These are phyloP conservation scores for Spergularia bocconei DNA, from an alignment of 148 eudicot species.

Conservation along the genomic window DNA sequence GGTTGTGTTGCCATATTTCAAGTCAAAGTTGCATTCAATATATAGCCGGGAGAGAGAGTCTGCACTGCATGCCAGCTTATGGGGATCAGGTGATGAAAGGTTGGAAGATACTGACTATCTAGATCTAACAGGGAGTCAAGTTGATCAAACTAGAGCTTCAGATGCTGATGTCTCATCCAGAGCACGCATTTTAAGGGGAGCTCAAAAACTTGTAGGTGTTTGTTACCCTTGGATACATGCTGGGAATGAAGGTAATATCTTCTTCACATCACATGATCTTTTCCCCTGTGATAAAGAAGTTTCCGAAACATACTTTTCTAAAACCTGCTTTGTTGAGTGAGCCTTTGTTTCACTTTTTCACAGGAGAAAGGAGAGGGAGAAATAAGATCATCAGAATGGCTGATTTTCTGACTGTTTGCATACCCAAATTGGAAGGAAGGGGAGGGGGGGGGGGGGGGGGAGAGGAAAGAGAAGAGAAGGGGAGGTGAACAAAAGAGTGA, in stretches of 20 bases:
- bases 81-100: slow-evolving; percentile 78
- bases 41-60: slow-evolving; percentile 93
- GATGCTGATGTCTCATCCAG: slow-evolving; percentile 49
- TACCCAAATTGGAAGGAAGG: no score
- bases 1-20: slow-evolving; percentile 92
- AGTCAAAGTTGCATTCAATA: slow-evolving; percentile 83
- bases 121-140: slow-evolving; percentile 47
- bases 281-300: not conserved
- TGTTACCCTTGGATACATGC: slow-evolving; percentile 96
- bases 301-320: not conserved
- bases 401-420: no score
- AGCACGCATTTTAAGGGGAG: slow-evolving; percentile 46
- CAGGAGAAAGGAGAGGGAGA: not conserved
- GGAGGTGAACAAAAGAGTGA: no score
- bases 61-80: slow-evolving; percentile 83
- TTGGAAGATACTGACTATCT: slow-evolving; percentile 49
- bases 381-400: not conserved
- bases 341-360: not conserved
- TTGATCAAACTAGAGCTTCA: slow-evolving; percentile 48
- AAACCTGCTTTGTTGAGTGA: no score
- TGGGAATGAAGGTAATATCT: slow-evolving; percentile 74
- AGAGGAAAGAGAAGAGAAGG: no score
- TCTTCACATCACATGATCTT: not conserved
- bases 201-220: slow-evolving; percentile 61
- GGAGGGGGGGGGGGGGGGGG: no score